phyloP scores from a whole-genome alignment of 129 eudicot genomes.

The Deinandra increscens region DNA sequence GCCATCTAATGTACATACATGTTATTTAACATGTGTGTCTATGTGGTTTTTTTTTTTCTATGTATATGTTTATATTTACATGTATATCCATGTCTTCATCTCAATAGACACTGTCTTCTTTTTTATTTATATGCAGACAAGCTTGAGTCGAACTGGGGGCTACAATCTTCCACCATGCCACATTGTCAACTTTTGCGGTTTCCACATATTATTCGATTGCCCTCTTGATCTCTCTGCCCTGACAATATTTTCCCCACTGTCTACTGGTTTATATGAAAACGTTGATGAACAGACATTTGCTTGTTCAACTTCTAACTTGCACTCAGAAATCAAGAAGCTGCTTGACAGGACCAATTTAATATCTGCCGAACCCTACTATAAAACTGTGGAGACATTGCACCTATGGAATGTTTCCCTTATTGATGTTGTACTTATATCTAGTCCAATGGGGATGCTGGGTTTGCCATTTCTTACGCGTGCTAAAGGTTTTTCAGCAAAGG shows the following conservation, averaged over 20 bases:
- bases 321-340: slow-evolving; percentile 29
- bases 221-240: slow-evolving; percentile 83
- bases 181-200: slow-evolving; percentile 55
- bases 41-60: not conserved
- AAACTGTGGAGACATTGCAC: slow-evolving; percentile 51
- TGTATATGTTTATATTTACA: not conserved
- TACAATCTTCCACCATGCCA: slow-evolving; percentile 80
- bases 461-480: slow-evolving; percentile 78
- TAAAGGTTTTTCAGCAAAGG: slow-evolving; percentile 75
- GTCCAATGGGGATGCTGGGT: slow-evolving; percentile 91
- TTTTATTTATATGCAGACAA: slow-evolving; percentile 51
- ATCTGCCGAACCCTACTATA: slow-evolving; percentile 60
- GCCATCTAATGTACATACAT: too few species aligned
- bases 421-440: slow-evolving; percentile 73
- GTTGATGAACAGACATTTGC: slow-evolving; percentile 14
- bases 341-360: slow-evolving; percentile 47
- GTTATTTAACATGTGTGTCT: not conserved
- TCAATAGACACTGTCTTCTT: too few species aligned
- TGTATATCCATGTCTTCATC: not conserved
- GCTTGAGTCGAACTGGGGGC: slow-evolving; percentile 70
- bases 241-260: slow-evolving; percentile 59
- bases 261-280: slow-evolving; percentile 22
- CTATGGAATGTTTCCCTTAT: slow-evolving; percentile 62
- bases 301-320: slow-evolving; percentile 25
- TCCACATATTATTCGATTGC: slow-evolving; percentile 70